Evolutionary conservation across 371 early-diverging fungal species (phyloP), one percentile per base, ranked within the genome.

Genomic region (Zychaea mexicana): DNA sequence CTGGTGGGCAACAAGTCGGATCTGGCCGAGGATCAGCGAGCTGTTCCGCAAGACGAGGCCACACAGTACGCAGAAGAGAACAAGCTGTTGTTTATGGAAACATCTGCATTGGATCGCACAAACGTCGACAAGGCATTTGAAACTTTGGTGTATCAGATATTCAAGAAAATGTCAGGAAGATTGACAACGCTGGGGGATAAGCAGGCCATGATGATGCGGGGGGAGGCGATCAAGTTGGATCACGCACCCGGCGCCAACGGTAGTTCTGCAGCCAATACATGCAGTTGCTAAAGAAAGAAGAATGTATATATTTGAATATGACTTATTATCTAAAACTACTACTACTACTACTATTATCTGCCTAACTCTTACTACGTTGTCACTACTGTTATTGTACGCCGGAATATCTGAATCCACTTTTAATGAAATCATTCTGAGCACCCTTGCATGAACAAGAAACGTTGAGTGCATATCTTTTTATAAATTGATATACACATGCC

Each of bases 1-100:
- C 78, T 99, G 54, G 92, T 99, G 21, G 99, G 99, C 60, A 99
- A 99, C 90, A 99, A 99, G 85, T 89, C 95, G 62, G 99, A 99
- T 84, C 82, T 98, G 77, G 85, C n/a, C n/a, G n/a, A 86, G 52
- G 94, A 94, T 62, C 68, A 71, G 24, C 85, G 95, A 57, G 86
- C 89, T 30, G 95, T 98, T 13, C 73, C 91, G 12, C 78, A 80
- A 19, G 96, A 96, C 65, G 95, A 95, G 64, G 98, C 93, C 52
- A 89, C 87, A 39, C 86, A 87, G 17, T 94, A 95, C 82, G 96
- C 98, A 45, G 80, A 87, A 57, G 82, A 90, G 52, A 84, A 96
- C 65, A 91, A 89, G 7, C 82, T 96, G 59, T 77, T 94, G 62
- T 97, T 95, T 73, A 89, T 93, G 78, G 98, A 98, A 74, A 93